Conservation (phyloP, 1,139 yeast species). For the Kodamaea derodonti region DNA sequence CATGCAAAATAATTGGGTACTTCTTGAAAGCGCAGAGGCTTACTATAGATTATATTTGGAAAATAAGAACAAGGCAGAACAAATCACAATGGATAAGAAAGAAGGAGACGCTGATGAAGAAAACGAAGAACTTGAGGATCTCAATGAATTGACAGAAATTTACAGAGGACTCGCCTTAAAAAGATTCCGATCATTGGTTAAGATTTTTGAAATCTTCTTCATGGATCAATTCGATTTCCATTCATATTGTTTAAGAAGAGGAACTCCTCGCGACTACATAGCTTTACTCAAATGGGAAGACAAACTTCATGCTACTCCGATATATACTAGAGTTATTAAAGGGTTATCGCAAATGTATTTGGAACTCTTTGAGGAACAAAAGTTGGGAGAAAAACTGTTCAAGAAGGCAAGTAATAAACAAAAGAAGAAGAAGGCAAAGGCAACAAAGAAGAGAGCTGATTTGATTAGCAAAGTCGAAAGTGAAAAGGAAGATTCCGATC, state of each 20-base stretch:
- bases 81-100: conserved; percentile 7
- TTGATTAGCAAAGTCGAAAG: conserved; percentile 40
- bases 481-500: conserved; percentile 45
- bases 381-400: conserved; percentile 15
- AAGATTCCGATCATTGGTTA: conserved; percentile 65
- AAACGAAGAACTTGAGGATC: conserved; percentile 30
- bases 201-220: conserved; percentile 65
- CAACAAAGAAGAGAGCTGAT: conserved; percentile 36
- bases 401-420: conserved; percentile 14
- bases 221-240: conserved; percentile 95
- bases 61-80: conserved; percentile 15
- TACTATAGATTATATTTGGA: conserved; percentile 42
- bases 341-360: conserved; percentile 64
- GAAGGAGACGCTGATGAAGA: conserved; percentile 16
- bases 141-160: conserved; percentile 33
- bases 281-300: conserved; percentile 83
- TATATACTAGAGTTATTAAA: conserved; percentile 62
- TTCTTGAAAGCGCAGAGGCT: conserved; percentile 82
- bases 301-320: conserved; percentile 60
- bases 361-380: conserved; percentile 31
- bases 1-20: conserved; percentile 91
- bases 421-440: conserved; percentile 27
- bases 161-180: conserved; percentile 74
- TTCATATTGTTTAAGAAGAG: conserved; percentile 84
- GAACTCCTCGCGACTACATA: conserved; percentile 81